Conservation (phyloP, 805 yeast species). For the Candida qinlingensis region DNA sequence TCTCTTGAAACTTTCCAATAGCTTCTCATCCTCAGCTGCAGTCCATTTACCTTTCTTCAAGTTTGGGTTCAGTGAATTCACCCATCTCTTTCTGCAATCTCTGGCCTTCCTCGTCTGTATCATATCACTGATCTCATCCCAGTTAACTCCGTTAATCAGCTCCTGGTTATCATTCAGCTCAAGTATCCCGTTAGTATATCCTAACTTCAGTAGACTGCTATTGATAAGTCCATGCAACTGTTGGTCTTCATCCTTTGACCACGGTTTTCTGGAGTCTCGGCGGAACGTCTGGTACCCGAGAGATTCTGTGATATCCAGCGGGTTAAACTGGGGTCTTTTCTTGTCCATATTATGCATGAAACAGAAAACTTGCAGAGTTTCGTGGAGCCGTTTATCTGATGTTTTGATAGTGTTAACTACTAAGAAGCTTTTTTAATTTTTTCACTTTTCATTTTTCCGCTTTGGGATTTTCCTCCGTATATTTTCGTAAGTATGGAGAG, state of each 20-base stretch:
- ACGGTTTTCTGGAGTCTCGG: constrained; percentile 55
- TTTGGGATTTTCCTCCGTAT: background rate
- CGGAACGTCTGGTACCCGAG: constrained; percentile 72
- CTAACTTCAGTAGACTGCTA: constrained; percentile 28
- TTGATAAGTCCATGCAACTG: constrained; percentile 40
- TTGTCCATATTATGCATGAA: constrained; percentile 3
- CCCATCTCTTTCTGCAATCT: constrained; percentile 87
- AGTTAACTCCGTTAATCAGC: constrained; percentile 36
- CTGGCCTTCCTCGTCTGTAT: constrained; percentile 60
- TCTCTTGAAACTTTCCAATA: constrained; percentile 57
- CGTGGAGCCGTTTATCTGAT: no score
- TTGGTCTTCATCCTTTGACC: constrained; percentile 76
- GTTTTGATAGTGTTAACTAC: no score
- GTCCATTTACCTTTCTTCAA: constrained; percentile 87
- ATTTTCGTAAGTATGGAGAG: background rate
- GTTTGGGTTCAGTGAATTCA: constrained; percentile 76
- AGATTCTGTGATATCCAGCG: constrained; percentile 54
- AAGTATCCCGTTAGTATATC: constrained; percentile 31
- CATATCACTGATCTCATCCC: constrained; percentile 54
- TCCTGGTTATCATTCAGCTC: constrained; percentile 27
- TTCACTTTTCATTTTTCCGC: background rate
- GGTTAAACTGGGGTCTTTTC: constrained; percentile 30
- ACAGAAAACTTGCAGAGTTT: background rate
- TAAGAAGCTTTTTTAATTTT: background rate
- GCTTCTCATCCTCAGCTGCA: constrained; percentile 62